Percentiles rank a stretch among this genome's conserved stretches.
Conservation (phyloP, 2,329 filamentous ascomycete genomes). For the Pseudocercospora macadamiae region DNA sequence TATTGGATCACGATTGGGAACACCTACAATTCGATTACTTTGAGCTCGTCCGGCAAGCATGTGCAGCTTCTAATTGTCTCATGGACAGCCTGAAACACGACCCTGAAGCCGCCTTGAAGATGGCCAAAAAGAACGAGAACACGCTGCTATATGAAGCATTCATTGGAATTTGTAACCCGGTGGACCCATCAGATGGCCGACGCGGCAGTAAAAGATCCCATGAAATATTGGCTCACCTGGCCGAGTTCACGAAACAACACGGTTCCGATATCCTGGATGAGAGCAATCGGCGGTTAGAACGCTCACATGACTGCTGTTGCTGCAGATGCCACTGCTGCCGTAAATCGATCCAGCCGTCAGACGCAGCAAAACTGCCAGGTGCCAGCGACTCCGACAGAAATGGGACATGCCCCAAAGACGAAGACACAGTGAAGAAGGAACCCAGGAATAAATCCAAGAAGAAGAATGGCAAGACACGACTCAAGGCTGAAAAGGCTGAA, state of each 20-base stretch:
- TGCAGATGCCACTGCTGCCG: too few relatives aligned
- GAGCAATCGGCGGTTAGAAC: too few relatives aligned
- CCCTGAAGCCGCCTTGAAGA: too few relatives aligned
- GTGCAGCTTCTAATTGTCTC: not conserved
- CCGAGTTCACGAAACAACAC: not conserved
- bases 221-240: too few relatives aligned
- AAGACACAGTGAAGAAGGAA: not conserved
- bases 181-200: not conserved
- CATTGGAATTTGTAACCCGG: too few relatives aligned
- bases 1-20: not conserved
- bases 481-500: not conserved
- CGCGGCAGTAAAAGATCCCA: not conserved
- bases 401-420: not conserved
- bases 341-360: too few relatives aligned
- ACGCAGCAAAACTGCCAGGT: not conserved
- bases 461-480: not conserved
- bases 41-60: not conserved
- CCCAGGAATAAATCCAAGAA: not conserved
- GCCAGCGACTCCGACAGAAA: not conserved
- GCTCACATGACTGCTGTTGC: too few relatives aligned
- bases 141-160: too few relatives aligned
- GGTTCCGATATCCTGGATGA: not conserved
- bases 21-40: conserved; percentile 8
- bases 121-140: too few relatives aligned
- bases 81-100: too few relatives aligned